Base-by-base conservation (phyloP, 805 yeast genomes). In the Brettanomyces bruxellensis region DNA sequence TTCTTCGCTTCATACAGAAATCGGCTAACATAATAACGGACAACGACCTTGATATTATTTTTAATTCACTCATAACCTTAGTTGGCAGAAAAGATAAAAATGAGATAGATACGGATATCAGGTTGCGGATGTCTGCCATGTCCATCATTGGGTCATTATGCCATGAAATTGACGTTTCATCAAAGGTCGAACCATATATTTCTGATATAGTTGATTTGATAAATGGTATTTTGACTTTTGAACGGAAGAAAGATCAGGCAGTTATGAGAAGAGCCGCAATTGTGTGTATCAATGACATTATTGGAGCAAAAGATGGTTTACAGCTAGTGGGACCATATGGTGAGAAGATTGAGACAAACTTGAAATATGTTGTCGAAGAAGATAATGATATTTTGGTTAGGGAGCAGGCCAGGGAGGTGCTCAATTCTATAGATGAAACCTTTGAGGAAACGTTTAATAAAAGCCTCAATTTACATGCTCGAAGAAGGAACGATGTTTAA, bases 91-190 rank as follows among this genome's bases (percentile, higher is more conserved):
- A 48, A 12, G 41, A 42, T 3, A 25, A 36, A 4, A 42, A 43
- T 7, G 40, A 25, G 3, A 46, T 42, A 36, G 41, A 25, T 52
- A 25, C 57, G 12, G 95, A 88, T 51, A 68, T 72, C 48, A 72
- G 81, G 37, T 51, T 89, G 37, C 70, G 97, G 53, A 81, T 88
- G 84, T 90, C 97, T 2, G 77, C 96, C 0, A 75, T 90, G 79
- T 86, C 96, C 0, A 62, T 93, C 12, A 60, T 91, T n/a, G 96
- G 97, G 28, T 66, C 75, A 5, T 68, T 84, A 35, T 76, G 89
- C 55, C 76, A 76, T 51, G 30, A 45, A 13, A 11, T 40, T 8
- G 50, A 66, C 67, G 1, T 78, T 79, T 49, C 81, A 89, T 1
- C 45, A 64, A 5, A 85, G 83, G 55, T 87, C 1, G 38, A 67